phyloP scores from a whole-genome alignment of 2,329 filamentous ascomycete species.

The Pseudogymnoascus sp. region DNA sequence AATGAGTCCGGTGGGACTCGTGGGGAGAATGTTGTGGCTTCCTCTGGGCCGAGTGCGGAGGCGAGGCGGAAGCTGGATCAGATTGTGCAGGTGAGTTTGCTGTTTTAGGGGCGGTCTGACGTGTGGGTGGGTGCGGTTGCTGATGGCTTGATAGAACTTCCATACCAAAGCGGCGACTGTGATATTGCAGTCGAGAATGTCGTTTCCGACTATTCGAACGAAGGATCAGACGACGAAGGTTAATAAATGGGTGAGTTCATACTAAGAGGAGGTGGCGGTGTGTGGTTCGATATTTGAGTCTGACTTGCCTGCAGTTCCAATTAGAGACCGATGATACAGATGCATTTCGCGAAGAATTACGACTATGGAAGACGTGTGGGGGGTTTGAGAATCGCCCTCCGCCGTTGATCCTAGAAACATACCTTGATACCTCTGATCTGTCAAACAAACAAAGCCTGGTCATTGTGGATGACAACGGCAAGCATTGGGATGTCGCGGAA shows the following conservation, averaged over 20 bases:
- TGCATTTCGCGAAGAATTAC: slow-evolving; percentile 71
- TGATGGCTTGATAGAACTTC: slow-evolving; percentile 59
- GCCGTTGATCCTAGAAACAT: slow-evolving; percentile 83
- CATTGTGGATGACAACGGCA: slow-evolving; percentile 78
- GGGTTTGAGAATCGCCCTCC: slow-evolving; percentile 69
- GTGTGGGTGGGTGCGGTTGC: slow-evolving; percentile 22
- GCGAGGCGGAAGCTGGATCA: slow-evolving; percentile 77
- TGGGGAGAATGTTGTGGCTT: slow-evolving; percentile 34
- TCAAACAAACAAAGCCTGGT: slow-evolving; percentile 81
- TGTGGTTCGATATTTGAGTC: not conserved
- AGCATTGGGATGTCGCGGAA: slow-evolving; percentile 86
- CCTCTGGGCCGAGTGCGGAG: slow-evolving; percentile 50
- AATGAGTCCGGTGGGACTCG: slow-evolving; percentile 41
- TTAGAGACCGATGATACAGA: slow-evolving; percentile 90
- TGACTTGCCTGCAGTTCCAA: slow-evolving; percentile 61
- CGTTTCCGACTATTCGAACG: slow-evolving; percentile 46
- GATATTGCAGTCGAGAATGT: slow-evolving; percentile 72
- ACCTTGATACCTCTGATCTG: slow-evolving; percentile 69
- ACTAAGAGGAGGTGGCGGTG: not conserved
- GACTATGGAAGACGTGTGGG: slow-evolving; percentile 73
- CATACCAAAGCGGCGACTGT: slow-evolving; percentile 80
- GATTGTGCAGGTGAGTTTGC: slow-evolving; percentile 68
- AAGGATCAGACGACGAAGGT: slow-evolving; percentile 53
- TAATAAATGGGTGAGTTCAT: slow-evolving; percentile 72
- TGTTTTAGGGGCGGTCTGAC: not conserved